Evolutionary conservation across 2,329 filamentous ascomycete genomes (phyloP).

Genomic region (Colletotrichum falcatum): DNA sequence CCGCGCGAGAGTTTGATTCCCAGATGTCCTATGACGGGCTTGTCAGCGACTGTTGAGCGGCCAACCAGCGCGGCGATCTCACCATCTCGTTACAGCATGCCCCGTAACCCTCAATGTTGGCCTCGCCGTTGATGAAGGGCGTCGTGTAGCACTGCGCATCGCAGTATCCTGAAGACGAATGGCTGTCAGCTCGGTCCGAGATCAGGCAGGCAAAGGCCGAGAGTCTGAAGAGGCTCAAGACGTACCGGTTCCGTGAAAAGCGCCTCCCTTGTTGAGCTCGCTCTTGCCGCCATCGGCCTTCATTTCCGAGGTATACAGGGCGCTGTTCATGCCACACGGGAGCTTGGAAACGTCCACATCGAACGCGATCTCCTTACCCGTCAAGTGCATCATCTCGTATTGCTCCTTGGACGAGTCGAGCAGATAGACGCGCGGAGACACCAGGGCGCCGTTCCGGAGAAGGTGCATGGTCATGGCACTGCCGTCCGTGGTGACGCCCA

Average conservation of each 20-base stretch:
- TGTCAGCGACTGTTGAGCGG: background rate
- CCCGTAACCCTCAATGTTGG: slow-evolving; percentile 56
- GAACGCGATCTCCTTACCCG: slow-evolving; percentile 72
- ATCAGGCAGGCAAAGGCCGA: background rate
- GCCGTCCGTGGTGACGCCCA: slow-evolving; percentile 51
- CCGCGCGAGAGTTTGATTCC: slow-evolving; percentile 63
- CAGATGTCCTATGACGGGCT: slow-evolving; percentile 57
- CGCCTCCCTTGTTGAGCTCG: slow-evolving; percentile 66
- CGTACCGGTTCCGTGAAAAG: slow-evolving; percentile 68
- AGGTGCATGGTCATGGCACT: slow-evolving; percentile 48
- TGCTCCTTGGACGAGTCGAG: slow-evolving; percentile 64
- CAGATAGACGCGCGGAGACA: slow-evolving; percentile 67
- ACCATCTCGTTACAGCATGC: slow-evolving; percentile 65
- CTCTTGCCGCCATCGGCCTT: slow-evolving; percentile 70
- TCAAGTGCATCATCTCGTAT: slow-evolving; percentile 71
- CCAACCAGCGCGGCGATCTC: background rate
- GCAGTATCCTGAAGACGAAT: slow-evolving; percentile 59
- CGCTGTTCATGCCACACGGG: slow-evolving; percentile 76
- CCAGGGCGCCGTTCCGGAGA: slow-evolving; percentile 43
- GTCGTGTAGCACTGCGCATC: slow-evolving; percentile 68
- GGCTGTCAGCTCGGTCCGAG: background rate
- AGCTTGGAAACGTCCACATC: slow-evolving; percentile 74
- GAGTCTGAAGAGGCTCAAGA: background rate
- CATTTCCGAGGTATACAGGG: slow-evolving; percentile 70
- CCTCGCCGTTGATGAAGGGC: slow-evolving; percentile 62